Evolutionary conservation across 805 yeast species (phyloP), one percentile per base, ranked within the genome.

Genomic region (Debaryomyces maramus): DNA sequence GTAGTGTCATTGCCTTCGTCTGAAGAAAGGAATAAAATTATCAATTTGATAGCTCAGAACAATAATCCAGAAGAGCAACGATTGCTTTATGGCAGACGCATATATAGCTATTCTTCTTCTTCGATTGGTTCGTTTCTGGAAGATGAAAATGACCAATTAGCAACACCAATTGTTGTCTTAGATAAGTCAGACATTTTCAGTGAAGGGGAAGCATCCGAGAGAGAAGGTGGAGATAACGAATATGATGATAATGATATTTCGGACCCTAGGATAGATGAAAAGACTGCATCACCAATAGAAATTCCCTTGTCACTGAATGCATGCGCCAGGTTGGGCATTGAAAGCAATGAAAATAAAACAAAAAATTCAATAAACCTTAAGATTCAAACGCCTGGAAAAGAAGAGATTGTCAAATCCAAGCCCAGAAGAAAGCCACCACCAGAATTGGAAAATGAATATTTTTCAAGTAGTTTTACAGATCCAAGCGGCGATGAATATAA

Each of bases 341-440:
- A 52, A 6, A 55, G 60, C 15, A 51, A 54, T 34, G 58, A 53
- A 33, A 41, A 16, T 17, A n/a, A n/a, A n/a, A 3, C 32, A 16
- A 47, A 18, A 47, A 47, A 30, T 8, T 15, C 23, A 16, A 21
- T 15, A 14, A 36, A 41, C 27, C 37, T 22, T 5, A 21, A 26
- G 32, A n/a, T 13, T 21, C 40, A 13, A 18, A 22, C 28, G 11
- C 28, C 28, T 15, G 28, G 13, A n/a, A 24, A 24, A 32, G 37
- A 38, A 21, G 23, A 47, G 40, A 40, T 32, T 22, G 9, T 32
- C 7, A 50, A 48, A 32, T 39, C 42, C 18, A 56, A 51, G 37
- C 52, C 43, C 17, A 52, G 41, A 34, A 47, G 68, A 23, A 62
- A 55, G 46, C 67, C 65, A 20, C 68, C 62, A 8, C 65, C 63